Evolutionary conservation across 1,139 yeast species (phyloP), one percentile per base, ranked within the genome.

Genomic region (Debaryomyces nepalensis): DNA sequence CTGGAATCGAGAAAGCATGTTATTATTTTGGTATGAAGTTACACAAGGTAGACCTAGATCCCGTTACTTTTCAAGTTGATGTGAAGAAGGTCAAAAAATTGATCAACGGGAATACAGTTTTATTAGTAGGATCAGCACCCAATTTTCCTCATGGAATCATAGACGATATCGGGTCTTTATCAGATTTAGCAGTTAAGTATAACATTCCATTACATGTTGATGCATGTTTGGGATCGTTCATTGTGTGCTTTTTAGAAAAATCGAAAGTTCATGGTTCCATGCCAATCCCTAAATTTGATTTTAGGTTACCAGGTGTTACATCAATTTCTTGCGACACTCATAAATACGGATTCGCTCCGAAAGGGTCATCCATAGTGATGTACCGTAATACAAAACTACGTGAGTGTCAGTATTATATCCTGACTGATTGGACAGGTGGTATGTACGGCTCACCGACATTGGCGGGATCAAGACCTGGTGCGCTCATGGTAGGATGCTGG

Each of bases 381-480:
- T 93, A 93, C 64, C 76, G 97, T 39, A 66, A 74, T 47, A 58
- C 76, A 0, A 73, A 76, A 47, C 72, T 89, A 45, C 76, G 99
- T 43, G 79, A 79, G 52, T 77, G 86, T 55, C 99, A 93, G 65
- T 93, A 93, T 64, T 93, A 85, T 61, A 77, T 91, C 24, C 77
- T 82, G 44, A 72, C 90, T 2, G 88, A 84, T 47, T 93, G 99
- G 99, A 74, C 84, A 6, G 99, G 99, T 34, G 99, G 99, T 1
- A 72, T 93, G 57, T 93, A 93, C 58, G 99, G 97, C 0, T 89
- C 97, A 0, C 97, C 98, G 2, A 93, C 98, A 0, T 70, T 93
- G 40, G 98, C 98, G 0, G 99, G 99, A 0, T 88, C 97, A 7
- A 80, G 98, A 50, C 98, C 98, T 0, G 99, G 99, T 41, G 98